These are phyloP conservation scores for Chamaenerion angustifolium DNA, from an alignment of 345 rosid genomes.

Conservation along the genomic window DNA sequence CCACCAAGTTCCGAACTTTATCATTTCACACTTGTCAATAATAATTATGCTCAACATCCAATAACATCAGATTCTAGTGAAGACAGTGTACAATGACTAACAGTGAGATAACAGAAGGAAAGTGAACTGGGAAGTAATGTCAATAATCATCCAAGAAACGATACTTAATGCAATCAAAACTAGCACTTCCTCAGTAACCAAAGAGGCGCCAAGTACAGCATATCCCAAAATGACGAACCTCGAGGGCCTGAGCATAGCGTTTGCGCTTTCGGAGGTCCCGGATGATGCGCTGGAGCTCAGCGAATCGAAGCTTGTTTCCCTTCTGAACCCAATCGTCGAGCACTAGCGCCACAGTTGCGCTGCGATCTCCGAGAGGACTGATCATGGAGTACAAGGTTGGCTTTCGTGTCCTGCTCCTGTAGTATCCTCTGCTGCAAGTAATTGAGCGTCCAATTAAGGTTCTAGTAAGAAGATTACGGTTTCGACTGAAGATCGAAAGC, in stretches of 20 bases:
- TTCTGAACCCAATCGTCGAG: constrained; percentile 59
- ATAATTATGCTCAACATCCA: too few relatives aligned
- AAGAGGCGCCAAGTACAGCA: background rate
- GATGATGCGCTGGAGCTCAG: constrained; percentile 70
- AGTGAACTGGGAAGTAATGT: too few relatives aligned
- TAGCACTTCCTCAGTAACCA: constrained; percentile 5
- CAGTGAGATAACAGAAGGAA: too few relatives aligned
- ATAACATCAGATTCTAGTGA: too few relatives aligned
- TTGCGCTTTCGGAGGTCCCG: constrained; percentile 71
- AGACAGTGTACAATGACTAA: too few relatives aligned
- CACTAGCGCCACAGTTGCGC: constrained; percentile 39
- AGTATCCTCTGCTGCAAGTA: constrained; percentile 30
- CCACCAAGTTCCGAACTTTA: too few relatives aligned
- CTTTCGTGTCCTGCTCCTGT: constrained; percentile 44
- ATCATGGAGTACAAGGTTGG: constrained; percentile 54
- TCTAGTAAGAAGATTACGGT: background rate
- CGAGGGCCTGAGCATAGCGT: constrained; percentile 72
- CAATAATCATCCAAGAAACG: too few relatives aligned
- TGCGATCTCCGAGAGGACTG: constrained; percentile 64
- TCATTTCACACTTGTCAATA: too few relatives aligned
- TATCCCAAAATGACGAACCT: constrained; percentile 24
- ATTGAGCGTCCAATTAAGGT: constrained; percentile 16
- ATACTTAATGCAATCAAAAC: background rate
- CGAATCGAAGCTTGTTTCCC: constrained; percentile 53
- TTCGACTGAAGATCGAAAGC: background rate